These are phyloP conservation scores for Xerocomus potaroensis DNA, from an alignment of 768 basidiomycete genomes.

Conservation along the genomic window DNA sequence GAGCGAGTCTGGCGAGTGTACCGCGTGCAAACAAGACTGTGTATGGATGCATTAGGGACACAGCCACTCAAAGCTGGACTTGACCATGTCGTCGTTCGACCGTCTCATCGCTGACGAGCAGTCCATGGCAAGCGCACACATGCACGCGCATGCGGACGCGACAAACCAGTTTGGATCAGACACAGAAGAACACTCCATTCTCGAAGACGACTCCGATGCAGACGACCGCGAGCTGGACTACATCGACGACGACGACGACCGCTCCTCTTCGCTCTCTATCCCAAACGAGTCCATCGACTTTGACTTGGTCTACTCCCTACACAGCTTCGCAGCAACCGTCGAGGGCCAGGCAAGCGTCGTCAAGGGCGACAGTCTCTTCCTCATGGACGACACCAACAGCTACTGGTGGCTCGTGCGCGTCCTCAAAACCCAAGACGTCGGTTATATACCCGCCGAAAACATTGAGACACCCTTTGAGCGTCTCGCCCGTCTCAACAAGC, in stretches of 20 bases:
- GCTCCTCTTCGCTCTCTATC: constrained; percentile 78
- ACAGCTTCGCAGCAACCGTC: constrained; percentile 95
- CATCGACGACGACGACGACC: constrained; percentile 72
- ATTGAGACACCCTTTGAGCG: constrained; percentile 98
- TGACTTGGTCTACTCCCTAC: constrained; percentile 88
- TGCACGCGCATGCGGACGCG: constrained; percentile 46
- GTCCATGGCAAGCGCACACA: constrained; percentile 41
- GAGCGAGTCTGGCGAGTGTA: constrained; percentile 70
- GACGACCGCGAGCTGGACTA: constrained; percentile 66
- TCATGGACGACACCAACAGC: constrained; percentile 98
- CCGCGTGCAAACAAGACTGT: constrained; percentile 82
- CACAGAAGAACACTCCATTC: constrained; percentile 71
- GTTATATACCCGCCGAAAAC: constrained; percentile 98
- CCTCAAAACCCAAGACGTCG: constrained; percentile 96
- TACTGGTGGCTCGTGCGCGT: constrained; percentile 99
- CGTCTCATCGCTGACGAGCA: constrained; percentile 54
- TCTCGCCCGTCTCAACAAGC: constrained; percentile 92
- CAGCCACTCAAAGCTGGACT: neutral
- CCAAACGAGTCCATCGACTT: constrained; percentile 93
- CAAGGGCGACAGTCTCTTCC: constrained; percentile 92
- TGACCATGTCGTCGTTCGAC: constrained; percentile 40
- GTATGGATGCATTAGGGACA: constrained; percentile 35
- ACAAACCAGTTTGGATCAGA: constrained; percentile 33
- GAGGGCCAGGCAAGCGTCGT: constrained; percentile 99
- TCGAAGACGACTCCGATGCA: constrained; percentile 79